Conservation (phyloP, 1,139 yeast genomes). For the Candida pseudocylindracea region DNA sequence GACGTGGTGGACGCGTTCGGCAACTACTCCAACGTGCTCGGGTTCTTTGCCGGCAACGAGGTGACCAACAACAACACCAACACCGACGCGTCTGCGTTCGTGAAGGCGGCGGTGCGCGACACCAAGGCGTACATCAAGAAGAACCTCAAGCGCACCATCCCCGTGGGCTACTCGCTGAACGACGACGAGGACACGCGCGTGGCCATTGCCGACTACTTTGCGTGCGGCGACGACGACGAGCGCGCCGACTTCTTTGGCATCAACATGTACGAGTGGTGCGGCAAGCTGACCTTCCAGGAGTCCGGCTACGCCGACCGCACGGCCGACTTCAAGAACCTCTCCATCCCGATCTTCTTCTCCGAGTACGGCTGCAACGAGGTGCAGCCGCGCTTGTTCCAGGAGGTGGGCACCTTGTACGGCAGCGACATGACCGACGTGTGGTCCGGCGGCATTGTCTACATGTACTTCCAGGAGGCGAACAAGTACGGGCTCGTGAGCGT, state of each 20-base stretch:
- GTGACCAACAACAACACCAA: slow-evolving; percentile 36
- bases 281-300: slow-evolving; percentile 37
- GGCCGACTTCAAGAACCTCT: slow-evolving; percentile 33
- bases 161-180: slow-evolving; percentile 88
- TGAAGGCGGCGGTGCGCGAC: slow-evolving; percentile 84
- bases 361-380: slow-evolving; percentile 84
- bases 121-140: slow-evolving; percentile 59
- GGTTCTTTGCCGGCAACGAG: slow-evolving; percentile 90
- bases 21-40: slow-evolving; percentile 63
- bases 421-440: slow-evolving; percentile 13
- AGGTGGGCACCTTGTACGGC: slow-evolving; percentile 29
- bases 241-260: slow-evolving; percentile 83
- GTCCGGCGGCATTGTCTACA: slow-evolving; percentile 11
- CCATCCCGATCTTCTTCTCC: slow-evolving; percentile 68
- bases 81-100: slow-evolving; percentile 47
- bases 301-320: slow-evolving; percentile 55
- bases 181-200: slow-evolving; percentile 53
- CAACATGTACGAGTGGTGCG: slow-evolving; percentile 89
- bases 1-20: slow-evolving; percentile 66
- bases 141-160: slow-evolving; percentile 28
- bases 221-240: slow-evolving; percentile 44
- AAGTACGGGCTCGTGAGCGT: slow-evolving; percentile 44
- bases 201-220: slow-evolving; percentile 63
- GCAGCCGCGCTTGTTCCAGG: slow-evolving; percentile 41
- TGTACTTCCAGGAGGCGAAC: slow-evolving; percentile 51